Evolutionary conservation across 2,329 filamentous ascomycete species (phyloP).

Genomic region (Scedosporium aurantiacum): DNA sequence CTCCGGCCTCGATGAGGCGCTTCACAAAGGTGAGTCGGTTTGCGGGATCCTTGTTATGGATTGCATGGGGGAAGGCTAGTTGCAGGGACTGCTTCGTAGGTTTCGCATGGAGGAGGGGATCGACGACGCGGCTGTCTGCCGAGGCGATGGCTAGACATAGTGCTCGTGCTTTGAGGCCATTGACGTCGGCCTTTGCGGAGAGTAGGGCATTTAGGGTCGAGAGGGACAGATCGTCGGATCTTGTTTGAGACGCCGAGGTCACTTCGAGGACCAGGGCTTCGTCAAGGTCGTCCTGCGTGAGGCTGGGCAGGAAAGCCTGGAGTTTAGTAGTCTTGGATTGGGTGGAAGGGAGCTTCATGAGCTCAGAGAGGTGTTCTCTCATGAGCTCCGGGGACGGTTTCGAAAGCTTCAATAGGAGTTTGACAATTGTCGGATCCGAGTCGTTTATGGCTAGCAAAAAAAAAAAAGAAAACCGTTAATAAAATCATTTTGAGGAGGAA

Average conservation of each 20-base stretch:
- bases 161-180: slow-evolving; percentile 38
- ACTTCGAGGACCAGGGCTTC: slow-evolving; percentile 40
- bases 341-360: slow-evolving; percentile 32
- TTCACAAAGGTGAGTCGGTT: slow-evolving; percentile 39
- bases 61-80: slow-evolving; percentile 38
- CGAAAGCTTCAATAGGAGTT: slow-evolving; percentile 33
- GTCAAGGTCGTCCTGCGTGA: slow-evolving; percentile 30
- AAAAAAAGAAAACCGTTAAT: slow-evolving; percentile 3
- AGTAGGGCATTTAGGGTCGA: slow-evolving; percentile 36
- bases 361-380: slow-evolving; percentile 27
- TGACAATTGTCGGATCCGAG: slow-evolving; percentile 36
- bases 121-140: slow-evolving; percentile 32
- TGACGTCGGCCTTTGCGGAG: slow-evolving; percentile 41
- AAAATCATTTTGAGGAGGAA: neutral
- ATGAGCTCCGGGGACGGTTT: slow-evolving; percentile 33
- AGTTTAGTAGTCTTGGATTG: slow-evolving; percentile 39
- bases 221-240: slow-evolving; percentile 25
- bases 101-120: slow-evolving; percentile 32
- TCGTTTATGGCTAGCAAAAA: slow-evolving; percentile 25
- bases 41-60: slow-evolving; percentile 39
- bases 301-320: slow-evolving; percentile 31
- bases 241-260: slow-evolving; percentile 28
- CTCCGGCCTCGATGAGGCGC: slow-evolving; percentile 37
- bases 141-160: slow-evolving; percentile 39
- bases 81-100: slow-evolving; percentile 34